Evolutionary conservation across 768 basidiomycete genomes (phyloP).

Genomic region (Trametes gibbosa): DNA sequence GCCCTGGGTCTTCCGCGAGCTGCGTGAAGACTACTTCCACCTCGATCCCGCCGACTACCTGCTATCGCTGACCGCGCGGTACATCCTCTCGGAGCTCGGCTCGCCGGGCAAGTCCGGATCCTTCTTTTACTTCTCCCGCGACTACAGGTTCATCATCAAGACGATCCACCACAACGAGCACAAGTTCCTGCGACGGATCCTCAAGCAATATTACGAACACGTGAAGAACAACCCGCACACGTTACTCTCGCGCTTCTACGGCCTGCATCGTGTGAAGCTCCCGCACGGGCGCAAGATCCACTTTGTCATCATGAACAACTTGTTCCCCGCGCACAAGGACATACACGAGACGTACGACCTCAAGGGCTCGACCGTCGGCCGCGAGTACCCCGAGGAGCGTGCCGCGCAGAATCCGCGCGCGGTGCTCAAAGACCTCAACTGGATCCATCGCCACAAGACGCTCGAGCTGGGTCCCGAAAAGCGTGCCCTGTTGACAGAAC

Average conservation of each 20-base stretch:
- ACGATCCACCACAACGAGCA: conserved; percentile 95
- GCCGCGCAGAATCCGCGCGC: conserved; percentile 76
- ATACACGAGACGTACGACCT: conserved; percentile 97
- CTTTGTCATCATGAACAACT: conserved; percentile 99
- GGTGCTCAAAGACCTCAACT: conserved; percentile 94
- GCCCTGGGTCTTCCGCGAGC: conserved; percentile 94
- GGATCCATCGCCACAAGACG: conserved; percentile 76
- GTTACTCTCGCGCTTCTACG: conserved; percentile 91
- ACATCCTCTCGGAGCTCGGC: conserved; percentile 96
- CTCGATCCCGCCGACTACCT: conserved; percentile 98
- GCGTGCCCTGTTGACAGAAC: conserved; percentile 84
- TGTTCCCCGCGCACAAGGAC: conserved; percentile 96
- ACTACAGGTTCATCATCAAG: conserved; percentile 99
- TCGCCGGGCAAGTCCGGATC: conserved; percentile 98
- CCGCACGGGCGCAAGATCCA: conserved; percentile 94
- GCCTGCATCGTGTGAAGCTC: conserved; percentile 95
- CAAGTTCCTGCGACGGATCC: conserved; percentile 84
- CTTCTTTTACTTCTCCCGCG: conserved; percentile 98
- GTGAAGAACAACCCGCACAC: conserved; percentile 92
- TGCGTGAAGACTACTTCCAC: conserved; percentile 92
- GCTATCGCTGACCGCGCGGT: conserved; percentile 93
- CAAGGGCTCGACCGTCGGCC: conserved; percentile 90
- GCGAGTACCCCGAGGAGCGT: conserved; percentile 84
- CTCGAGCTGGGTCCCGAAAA: conserved; percentile 97
- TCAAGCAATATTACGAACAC: conserved; percentile 82